Conservation (phyloP, 306 rosid species). For the Parietaria judaica region DNA sequence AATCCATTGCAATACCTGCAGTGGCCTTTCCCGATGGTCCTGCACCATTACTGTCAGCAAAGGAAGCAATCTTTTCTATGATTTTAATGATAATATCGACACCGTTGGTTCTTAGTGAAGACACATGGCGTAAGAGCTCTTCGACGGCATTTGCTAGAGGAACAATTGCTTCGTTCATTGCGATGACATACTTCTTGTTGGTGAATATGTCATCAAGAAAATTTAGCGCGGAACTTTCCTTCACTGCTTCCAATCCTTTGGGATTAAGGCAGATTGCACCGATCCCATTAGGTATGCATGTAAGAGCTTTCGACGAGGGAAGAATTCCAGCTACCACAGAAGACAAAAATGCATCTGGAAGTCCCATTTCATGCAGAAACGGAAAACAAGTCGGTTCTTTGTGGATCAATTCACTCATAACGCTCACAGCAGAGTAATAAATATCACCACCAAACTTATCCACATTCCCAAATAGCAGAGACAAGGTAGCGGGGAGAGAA, state of each 20-base stretch:
- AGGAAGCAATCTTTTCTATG: slow-evolving; percentile 56
- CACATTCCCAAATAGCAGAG: slow-evolving; percentile 55
- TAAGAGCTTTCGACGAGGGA: slow-evolving; percentile 87
- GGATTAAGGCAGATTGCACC: slow-evolving; percentile 97
- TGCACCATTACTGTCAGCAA: slow-evolving; percentile 39
- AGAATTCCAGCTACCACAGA: slow-evolving; percentile 74
- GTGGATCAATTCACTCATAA: slow-evolving; percentile 96
- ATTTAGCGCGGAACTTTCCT: slow-evolving; percentile 55
- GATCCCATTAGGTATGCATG: slow-evolving; percentile 86
- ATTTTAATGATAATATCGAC: slow-evolving; percentile 86
- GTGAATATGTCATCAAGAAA: slow-evolving; percentile 84
- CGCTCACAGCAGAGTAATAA: slow-evolving; percentile 93
- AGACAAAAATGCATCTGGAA: slow-evolving; percentile 81
- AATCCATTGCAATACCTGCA: slow-evolving; percentile 76
- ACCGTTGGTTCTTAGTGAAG: slow-evolving; percentile 76
- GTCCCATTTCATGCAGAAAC: slow-evolving; percentile 84
- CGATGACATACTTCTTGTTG: slow-evolving; percentile 63
- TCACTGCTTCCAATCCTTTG: slow-evolving; percentile 81
- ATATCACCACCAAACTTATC: slow-evolving; percentile 93
- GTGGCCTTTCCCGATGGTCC: slow-evolving; percentile 52
- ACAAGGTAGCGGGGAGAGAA: slow-evolving; percentile 67
- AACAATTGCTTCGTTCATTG: slow-evolving; percentile 92
- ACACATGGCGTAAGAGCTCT: slow-evolving; percentile 89
- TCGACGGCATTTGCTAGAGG: slow-evolving; percentile 91
- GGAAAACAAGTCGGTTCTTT: slow-evolving; percentile 87